These are phyloP conservation scores for Zygoascus hellenicus DNA, from an alignment of 1,139 yeast genomes.

Conservation along the genomic window DNA sequence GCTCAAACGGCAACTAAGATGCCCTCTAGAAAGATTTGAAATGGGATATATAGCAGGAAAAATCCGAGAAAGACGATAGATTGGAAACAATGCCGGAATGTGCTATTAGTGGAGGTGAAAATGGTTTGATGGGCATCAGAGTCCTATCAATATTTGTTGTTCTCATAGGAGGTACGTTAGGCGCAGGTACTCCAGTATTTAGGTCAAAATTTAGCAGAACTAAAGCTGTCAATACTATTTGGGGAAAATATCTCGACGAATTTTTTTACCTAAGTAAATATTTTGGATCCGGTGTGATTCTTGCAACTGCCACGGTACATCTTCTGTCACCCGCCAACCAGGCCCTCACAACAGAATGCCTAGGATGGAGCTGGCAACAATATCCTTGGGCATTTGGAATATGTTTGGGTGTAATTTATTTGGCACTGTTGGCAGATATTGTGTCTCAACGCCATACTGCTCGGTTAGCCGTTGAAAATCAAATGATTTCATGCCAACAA, in stretches of 20 bases:
- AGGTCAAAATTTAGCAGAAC: neutral
- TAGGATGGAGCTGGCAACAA: conserved; percentile 48
- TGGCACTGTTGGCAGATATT: conserved; percentile 32
- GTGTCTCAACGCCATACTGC: conserved; percentile 13
- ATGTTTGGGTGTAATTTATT: conserved; percentile 42
- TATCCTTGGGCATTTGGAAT: conserved; percentile 62
- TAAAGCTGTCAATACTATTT: neutral
- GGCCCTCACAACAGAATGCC: conserved; percentile 45
- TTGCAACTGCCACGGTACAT: conserved; percentile 86
- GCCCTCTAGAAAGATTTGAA: no score
- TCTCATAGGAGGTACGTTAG: conserved; percentile 52
- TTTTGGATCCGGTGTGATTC: conserved; percentile 89
- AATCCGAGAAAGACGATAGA: no score
- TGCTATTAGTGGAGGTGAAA: no score
- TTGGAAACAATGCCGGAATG: no score
- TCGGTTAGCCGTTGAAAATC: conserved; percentile 16
- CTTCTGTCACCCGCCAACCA: conserved; percentile 73
- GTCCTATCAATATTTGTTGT: conserved; percentile 71
- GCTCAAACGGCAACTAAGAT: no score
- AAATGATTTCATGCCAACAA: conserved; percentile 13
- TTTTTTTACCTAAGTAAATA: conserved; percentile 58
- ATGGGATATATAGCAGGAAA: no score
- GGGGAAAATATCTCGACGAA: neutral
- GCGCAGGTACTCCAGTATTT: conserved; percentile 39
- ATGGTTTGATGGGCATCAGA: conserved; percentile 39